These are phyloP conservation scores for Penicillium odoratum DNA, from an alignment of 495 filamentous ascomycete genomes.

Conservation along the genomic window DNA sequence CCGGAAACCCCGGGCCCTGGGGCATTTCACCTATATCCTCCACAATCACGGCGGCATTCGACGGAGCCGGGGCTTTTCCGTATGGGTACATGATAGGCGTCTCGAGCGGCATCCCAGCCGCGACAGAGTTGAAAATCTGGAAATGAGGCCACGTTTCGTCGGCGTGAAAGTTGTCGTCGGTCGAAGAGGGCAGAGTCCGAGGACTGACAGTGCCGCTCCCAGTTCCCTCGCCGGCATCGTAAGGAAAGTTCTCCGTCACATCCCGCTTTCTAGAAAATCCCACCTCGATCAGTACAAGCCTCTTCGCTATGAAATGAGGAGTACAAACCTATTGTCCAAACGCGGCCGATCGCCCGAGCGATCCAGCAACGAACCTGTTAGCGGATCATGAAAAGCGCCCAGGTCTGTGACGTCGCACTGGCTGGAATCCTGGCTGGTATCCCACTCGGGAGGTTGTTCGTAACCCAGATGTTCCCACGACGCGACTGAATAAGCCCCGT, in stretches of 20 bases:
- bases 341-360: conserved; percentile 26
- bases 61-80: conserved; percentile 30
- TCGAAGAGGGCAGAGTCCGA: conserved; percentile 42
- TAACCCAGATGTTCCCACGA: conserved; percentile 44
- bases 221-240: conserved; percentile 38
- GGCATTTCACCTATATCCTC: conserved; percentile 41
- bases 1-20: conserved; percentile 36
- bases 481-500: conserved; percentile 38
- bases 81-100: conserved; percentile 40
- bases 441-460: conserved; percentile 46
- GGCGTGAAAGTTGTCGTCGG: conserved; percentile 45
- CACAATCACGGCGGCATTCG: conserved; percentile 40
- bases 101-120: conserved; percentile 39
- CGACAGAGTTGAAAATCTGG: conserved; percentile 40
- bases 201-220: conserved; percentile 46
- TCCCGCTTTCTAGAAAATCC: conserved; percentile 26
- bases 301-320: not conserved
- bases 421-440: conserved; percentile 47
- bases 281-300: not conserved
- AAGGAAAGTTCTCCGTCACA: conserved; percentile 35
- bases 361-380: conserved; percentile 30
- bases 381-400: conserved; percentile 32
- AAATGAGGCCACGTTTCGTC: conserved; percentile 47
- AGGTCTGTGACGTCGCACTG: conserved; percentile 44
- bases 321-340: conserved; percentile 31